Evolutionary conservation across 2,329 filamentous ascomycete genomes (phyloP).

Genomic region (Ophiostoma quercus): DNA sequence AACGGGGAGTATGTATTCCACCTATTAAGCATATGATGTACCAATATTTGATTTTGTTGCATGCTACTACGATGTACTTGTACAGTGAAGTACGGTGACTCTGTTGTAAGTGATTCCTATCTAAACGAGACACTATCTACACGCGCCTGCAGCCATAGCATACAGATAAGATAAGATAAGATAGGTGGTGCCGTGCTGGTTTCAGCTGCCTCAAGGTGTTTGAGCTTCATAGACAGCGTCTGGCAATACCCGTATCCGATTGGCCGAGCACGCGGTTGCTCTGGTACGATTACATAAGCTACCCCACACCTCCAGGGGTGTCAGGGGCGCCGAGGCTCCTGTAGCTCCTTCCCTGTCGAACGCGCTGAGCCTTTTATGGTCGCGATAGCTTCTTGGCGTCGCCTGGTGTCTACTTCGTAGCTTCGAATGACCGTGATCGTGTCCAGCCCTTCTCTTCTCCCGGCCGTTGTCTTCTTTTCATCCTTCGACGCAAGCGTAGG

Average conservation of each 20-base stretch:
- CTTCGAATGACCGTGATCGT: neutral
- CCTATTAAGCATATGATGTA: too few relatives aligned
- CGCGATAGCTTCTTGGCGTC: neutral
- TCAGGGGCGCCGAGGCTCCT: conserved; percentile 9
- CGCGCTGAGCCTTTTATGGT: conserved; percentile 8
- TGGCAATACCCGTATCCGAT: neutral
- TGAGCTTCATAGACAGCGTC: neutral
- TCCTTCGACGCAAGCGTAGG: neutral
- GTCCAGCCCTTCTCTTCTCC: neutral
- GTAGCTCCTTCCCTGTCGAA: neutral
- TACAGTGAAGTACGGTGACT: too few relatives aligned
- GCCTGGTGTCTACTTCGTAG: neutral
- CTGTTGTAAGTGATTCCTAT: too few relatives aligned
- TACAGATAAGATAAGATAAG: too few relatives aligned
- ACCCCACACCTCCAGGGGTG: neutral
- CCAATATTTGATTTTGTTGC: too few relatives aligned
- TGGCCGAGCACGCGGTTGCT: neutral
- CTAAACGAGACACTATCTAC: too few relatives aligned
- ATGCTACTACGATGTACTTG: too few relatives aligned
- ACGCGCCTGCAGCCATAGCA: too few relatives aligned
- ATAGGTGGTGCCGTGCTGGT: too few relatives aligned
- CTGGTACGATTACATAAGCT: neutral
- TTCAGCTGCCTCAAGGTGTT: too few relatives aligned
- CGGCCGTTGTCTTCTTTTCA: neutral
- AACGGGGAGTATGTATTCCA: too few relatives aligned